Base-by-base conservation (phyloP, 1,284 basidiomycete genomes). In the Retiboletus flavoniger region DNA sequence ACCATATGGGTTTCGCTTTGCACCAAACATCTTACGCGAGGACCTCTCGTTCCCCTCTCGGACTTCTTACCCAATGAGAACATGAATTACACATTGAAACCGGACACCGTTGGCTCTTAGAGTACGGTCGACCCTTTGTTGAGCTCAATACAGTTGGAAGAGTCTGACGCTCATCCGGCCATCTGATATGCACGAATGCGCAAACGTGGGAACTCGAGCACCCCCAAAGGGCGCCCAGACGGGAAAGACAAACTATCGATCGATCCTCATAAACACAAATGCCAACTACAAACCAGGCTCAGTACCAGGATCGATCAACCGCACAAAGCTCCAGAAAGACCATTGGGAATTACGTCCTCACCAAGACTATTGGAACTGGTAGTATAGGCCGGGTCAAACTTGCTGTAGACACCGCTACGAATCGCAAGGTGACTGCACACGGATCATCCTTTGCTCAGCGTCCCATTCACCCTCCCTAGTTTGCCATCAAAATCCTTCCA, bases 321-420 rank as follows among this genome's bases (percentile, higher is more conserved):
- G 7, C 7, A 14, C 14, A 34, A 13, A 14, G 14, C 16, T 5
- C 32, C 32, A 34, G 14, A 11, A 14, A 34, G 1, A 14, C 16
- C 14, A 34, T 16, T 16, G 32, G 32, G 10, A 34, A 34, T 24
- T 24, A 24, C 24, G 4, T 24, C 57, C 83, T 99, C 59, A 93
- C 93, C 65, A 98, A 98, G 81, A 98, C 95, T 3, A 81, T 99
- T 31, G 96, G 96, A 45, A 95, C 95, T 36, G 96, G 96, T 39
- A 95, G 92, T 72, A 99, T 99, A 95, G 96, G 96, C 62, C 98
- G 98, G 71, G 96, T 99, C 67, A 99, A 98, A 79, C 84, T 98
- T 17, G 96, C 93, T 7, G 89, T 91, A 38, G 93, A 95, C 71
- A 91, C 90, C 62, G 69, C 87, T 61, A 91, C 93, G 2, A 91